Evolutionary conservation across 2,329 filamentous ascomycete species (phyloP).

Genomic region (Akanthomyces muscarius): DNA sequence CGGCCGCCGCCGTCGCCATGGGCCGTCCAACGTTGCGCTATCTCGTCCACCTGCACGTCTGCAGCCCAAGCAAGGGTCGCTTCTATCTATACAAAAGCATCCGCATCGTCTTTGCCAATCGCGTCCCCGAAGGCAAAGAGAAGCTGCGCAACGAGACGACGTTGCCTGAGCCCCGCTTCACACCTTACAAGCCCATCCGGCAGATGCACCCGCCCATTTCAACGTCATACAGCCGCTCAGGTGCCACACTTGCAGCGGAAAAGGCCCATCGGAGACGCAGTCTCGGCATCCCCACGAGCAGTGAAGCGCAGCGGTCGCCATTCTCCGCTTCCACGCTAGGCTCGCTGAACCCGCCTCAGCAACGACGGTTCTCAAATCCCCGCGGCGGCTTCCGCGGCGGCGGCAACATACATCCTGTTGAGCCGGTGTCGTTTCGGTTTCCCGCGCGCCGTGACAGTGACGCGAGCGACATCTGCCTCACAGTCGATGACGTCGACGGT

Average conservation of each 20-base stretch:
- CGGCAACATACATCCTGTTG: slow-evolving; percentile 37
- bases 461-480: slow-evolving; percentile 19
- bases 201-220: slow-evolving; percentile 42
- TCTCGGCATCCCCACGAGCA: slow-evolving; percentile 43
- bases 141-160: slow-evolving; percentile 87
- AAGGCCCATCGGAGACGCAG: slow-evolving; percentile 57
- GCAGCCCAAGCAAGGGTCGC: slow-evolving; percentile 75
- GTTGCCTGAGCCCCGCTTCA: slow-evolving; percentile 81
- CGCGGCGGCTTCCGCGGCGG: slow-evolving; percentile 18
- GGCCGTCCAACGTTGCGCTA: slow-evolving; percentile 78
- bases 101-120: slow-evolving; percentile 92
- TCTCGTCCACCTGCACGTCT: slow-evolving; percentile 89
- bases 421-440: slow-evolving; percentile 50
- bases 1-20: slow-evolving; percentile 23
- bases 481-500: slow-evolving; percentile 2
- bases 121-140: slow-evolving; percentile 93
- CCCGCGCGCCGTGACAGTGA: slow-evolving; percentile 31
- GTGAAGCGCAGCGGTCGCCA: slow-evolving; percentile 30
- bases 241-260: slow-evolving; percentile 52
- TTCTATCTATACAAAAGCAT: slow-evolving; percentile 91
- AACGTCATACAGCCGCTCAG: slow-evolving; percentile 31
- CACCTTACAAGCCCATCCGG: slow-evolving; percentile 69
- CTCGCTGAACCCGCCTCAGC: slow-evolving; percentile 18
- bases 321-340: slow-evolving; percentile 20
- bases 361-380: slow-evolving; percentile 12